A percentile compares a stretch with the other conserved stretches of the same genome.
Conservation (phyloP, 1,139 yeast species). For the Nakaseomyces nivariensis region DNA sequence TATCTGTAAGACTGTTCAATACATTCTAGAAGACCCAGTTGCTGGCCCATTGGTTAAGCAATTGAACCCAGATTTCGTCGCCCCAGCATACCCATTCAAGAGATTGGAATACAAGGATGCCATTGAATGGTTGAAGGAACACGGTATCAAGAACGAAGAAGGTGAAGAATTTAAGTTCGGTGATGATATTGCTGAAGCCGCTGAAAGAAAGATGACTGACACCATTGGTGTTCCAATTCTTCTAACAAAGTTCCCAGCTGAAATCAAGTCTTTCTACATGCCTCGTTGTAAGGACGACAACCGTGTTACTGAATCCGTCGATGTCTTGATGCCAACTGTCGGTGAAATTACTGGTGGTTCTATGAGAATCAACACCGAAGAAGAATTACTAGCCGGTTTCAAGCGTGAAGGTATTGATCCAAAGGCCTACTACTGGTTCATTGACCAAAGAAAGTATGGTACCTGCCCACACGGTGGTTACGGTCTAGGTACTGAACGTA, state of each 20-base stretch:
- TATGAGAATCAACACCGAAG: conserved; percentile 82
- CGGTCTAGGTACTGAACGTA: conserved; percentile 97
- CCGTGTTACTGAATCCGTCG: conserved; percentile 95
- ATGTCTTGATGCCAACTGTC: conserved; percentile 95
- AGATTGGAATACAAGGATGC: conserved; percentile 90
- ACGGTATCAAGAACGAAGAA: conserved; percentile 87
- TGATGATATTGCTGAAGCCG: conserved; percentile 98
- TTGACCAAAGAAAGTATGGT: conserved; percentile 93
- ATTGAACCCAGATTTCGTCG: conserved; percentile 81
- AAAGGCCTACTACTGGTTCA: conserved; percentile 84
- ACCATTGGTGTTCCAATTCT: conserved; percentile 85
- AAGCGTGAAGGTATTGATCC: conserved; percentile 83
- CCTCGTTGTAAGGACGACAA: conserved; percentile 82
- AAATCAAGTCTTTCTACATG: conserved; percentile 97
- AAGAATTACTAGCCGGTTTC: conserved; percentile 82
- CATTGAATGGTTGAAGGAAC: conserved; percentile 92
- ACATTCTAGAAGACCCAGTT: conserved; percentile 78
- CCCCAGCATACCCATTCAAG: conserved; percentile 79
- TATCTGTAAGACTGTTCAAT: conserved; percentile 57
- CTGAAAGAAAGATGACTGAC: conserved; percentile 98
- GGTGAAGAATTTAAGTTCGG: conserved; percentile 90
- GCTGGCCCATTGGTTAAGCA: conserved; percentile 84
- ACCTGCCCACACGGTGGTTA: conserved; percentile 98
- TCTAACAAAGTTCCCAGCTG: conserved; percentile 90
- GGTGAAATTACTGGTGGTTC: conserved; percentile 99